These are phyloP conservation scores for Xylaria sp. DNA, from an alignment of 2,329 filamentous ascomycete species.

Conservation along the genomic window DNA sequence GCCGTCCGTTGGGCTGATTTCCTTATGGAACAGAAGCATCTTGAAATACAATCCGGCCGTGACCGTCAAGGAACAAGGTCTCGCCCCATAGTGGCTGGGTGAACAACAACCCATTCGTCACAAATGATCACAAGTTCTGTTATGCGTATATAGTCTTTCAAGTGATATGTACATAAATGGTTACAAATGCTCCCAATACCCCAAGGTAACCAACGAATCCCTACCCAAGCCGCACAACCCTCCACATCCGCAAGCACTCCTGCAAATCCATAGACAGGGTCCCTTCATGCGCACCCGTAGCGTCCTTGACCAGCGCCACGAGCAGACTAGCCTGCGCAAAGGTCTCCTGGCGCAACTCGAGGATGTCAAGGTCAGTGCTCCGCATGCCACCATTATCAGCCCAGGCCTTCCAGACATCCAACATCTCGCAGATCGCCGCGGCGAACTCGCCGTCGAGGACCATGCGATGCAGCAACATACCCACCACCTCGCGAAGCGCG, in stretches of 20 bases:
- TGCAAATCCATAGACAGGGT: constrained; percentile 63
- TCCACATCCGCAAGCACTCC: constrained; percentile 65
- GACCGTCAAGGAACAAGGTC: not conserved
- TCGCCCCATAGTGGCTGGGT: not conserved
- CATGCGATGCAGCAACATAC: constrained; percentile 62
- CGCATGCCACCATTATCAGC: constrained; percentile 65
- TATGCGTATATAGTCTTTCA: not conserved
- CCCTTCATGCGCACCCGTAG: constrained; percentile 57
- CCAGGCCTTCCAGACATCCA: constrained; percentile 65
- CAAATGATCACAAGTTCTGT: not conserved
- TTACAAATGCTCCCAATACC: not conserved
- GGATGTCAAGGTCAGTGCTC: constrained; percentile 53
- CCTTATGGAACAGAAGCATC: not conserved
- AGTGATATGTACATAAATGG: not conserved
- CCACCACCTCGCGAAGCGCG: constrained; percentile 55
- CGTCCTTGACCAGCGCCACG: constrained; percentile 59
- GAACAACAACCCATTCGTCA: not conserved
- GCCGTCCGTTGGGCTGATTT: too few relatives aligned
- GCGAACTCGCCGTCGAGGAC: constrained; percentile 60
- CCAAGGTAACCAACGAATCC: not conserved
- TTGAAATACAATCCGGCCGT: not conserved
- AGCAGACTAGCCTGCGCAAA: constrained; percentile 62
- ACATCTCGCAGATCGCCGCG: constrained; percentile 52
- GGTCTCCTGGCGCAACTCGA: constrained; percentile 52
- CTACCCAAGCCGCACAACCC: constrained; percentile 61